Base-by-base conservation (phyloP, 345 rosid genomes). In the Brassica carinata region DNA sequence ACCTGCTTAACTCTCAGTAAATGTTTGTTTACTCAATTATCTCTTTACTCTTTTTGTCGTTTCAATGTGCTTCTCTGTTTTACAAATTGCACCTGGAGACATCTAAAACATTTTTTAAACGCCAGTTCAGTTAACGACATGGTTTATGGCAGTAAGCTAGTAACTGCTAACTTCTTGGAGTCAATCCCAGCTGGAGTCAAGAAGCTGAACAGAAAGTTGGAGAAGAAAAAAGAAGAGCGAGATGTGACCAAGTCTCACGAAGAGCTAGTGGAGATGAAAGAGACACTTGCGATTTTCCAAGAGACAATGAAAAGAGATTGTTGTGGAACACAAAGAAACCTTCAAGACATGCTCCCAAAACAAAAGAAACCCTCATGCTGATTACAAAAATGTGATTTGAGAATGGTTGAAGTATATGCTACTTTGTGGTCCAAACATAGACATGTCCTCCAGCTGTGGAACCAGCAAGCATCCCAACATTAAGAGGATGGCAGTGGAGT, bases 381-480 rank as follows among this genome's bases (percentile, higher is more conserved):
- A 10, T 30, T 34, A 15, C 18, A 15, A 78, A 70, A 18, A 29
- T 2, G 11, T 57, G 63, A 18, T n/a, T 57, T 57, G 63, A 57
- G 5, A 57, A 57, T 7, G 51, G 45, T 4, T 2, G 0, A 64
- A 55, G 23, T 51, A 1, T 18, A 2, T 18, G 18, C 53, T 80
- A 67, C 70, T 80, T 74, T 18, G 19, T 26, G n/a, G 90, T 87
- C 96, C 96, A 92, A 34, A 87, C 77, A 73, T 90, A 95, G 76
- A 93, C 90, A 67, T 91, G 89, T 34, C 96, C 97, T 2, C 94
- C 89, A 10, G 82, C 79, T 1, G 97, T 91, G 64, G 92, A 85
- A 83, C 89, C 98, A 8, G 97, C 97, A 2, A 91, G 79, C 81
- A 75, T 83, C 77, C 97, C 96, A 53, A 87, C 87, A 71, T 83